Evolutionary conservation across 345 rosid species (phyloP).

Genomic region (Syzygium jambos): DNA sequence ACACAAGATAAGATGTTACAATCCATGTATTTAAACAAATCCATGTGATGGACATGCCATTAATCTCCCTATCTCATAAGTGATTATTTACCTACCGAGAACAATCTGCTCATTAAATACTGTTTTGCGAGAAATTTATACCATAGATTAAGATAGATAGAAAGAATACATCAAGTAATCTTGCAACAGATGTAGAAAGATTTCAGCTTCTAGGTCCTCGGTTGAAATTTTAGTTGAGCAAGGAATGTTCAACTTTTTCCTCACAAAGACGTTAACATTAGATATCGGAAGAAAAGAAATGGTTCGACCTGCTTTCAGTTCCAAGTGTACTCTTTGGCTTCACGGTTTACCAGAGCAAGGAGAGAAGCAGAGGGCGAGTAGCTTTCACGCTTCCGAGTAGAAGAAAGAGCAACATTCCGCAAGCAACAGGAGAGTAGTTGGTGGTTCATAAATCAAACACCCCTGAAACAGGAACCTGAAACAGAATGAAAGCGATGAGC

Average conservation of each 20-base stretch:
- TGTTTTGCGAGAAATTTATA: too few species aligned
- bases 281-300: neutral
- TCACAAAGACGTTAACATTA: conserved; percentile 38
- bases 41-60: neutral
- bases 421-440: neutral
- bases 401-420: neutral
- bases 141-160: too few species aligned
- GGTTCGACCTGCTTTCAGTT: neutral
- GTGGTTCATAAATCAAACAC: neutral
- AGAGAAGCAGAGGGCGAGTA: neutral
- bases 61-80: neutral
- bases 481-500: neutral
- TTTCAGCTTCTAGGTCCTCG: conserved; percentile 79
- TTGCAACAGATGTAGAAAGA: too few species aligned
- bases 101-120: too few species aligned
- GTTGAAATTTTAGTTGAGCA: conserved; percentile 81
- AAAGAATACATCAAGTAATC: too few species aligned
- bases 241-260: conserved; percentile 51
- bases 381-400: neutral
- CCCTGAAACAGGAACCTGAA: neutral
- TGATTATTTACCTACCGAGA: neutral
- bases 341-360: neutral
- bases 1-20: neutral
- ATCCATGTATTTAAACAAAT: neutral
- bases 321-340: neutral